phyloP scores from a whole-genome alignment of 495 filamentous ascomycete species.

The Gamarada debralockiae region DNA sequence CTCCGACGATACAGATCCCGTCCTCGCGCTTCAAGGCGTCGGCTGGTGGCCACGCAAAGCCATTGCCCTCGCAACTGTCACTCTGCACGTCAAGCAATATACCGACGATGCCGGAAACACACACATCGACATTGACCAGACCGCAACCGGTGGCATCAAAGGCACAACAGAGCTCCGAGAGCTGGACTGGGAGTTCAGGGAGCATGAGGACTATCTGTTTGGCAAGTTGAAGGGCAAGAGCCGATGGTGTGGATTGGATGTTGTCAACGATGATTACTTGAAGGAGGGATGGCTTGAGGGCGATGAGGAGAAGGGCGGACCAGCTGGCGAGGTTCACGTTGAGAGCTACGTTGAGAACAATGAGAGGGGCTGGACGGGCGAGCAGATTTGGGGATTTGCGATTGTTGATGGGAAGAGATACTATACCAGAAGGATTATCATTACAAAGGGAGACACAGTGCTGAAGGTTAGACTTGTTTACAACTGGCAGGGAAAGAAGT shows the following conservation, averaged over 20 bases:
- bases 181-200: constrained; percentile 65
- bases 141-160: constrained; percentile 57
- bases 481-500: constrained; percentile 42
- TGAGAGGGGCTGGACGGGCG: constrained; percentile 54
- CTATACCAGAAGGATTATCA: constrained; percentile 63
- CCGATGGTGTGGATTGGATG: constrained; percentile 39
- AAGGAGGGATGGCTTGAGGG: constrained; percentile 48
- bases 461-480: constrained; percentile 71
- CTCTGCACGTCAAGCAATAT: constrained; percentile 65
- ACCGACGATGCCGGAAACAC: constrained; percentile 39
- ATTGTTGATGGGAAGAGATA: constrained; percentile 52
- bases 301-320: constrained; percentile 43
- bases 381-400: constrained; percentile 55
- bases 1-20: constrained; percentile 65
- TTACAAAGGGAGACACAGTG: constrained; percentile 58
- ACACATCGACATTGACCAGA: constrained; percentile 82
- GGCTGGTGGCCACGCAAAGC: constrained; percentile 78
- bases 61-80: constrained; percentile 67
- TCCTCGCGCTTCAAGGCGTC: constrained; percentile 78
- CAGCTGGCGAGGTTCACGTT: constrained; percentile 43
- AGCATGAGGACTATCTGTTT: constrained; percentile 79
- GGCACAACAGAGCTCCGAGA: constrained; percentile 68
- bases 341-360: constrained; percentile 51
- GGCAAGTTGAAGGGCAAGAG: constrained; percentile 63
- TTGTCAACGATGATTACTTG: constrained; percentile 41